Evolutionary conservation across 1,284 basidiomycete species (phyloP).

Genomic region (Sporisorium exsertum): DNA sequence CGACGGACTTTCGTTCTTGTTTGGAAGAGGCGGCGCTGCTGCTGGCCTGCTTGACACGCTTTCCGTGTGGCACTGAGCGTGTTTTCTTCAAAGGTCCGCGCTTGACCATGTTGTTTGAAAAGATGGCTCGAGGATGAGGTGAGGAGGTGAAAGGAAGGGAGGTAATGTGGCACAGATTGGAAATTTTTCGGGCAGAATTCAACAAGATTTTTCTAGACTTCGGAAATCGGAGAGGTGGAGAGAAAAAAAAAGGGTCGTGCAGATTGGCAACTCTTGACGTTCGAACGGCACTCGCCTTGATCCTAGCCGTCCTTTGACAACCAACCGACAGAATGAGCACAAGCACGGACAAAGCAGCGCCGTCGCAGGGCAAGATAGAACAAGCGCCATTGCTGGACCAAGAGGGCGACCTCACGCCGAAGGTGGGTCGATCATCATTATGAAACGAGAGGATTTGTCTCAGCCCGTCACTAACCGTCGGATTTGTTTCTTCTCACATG

Average conservation of each 20-base stretch:
- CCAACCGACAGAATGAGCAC: constrained; percentile 6
- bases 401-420: constrained; percentile 40
- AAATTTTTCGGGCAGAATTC: constrained; percentile 13
- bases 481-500: not conserved
- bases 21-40: constrained; percentile 2
- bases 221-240: constrained; percentile 46
- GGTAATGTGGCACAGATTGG: too few species aligned
- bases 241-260: not conserved
- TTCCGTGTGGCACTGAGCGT: not conserved
- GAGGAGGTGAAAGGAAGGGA: not conserved
- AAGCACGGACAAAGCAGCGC: not conserved
- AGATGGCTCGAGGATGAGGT: not conserved
- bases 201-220: constrained; percentile 17
- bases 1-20: constrained; percentile 29
- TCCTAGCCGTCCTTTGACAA: not conserved
- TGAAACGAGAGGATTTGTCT: too few species aligned
- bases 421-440: constrained; percentile 19
- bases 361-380: not conserved
- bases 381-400: constrained; percentile 43
- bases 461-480: not conserved
- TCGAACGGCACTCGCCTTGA: not conserved
- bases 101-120: constrained; percentile 28
- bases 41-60: constrained; percentile 11
- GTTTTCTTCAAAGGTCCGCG: not conserved
- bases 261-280: not conserved